Conservation (phyloP, 805 yeast genomes). For the Ogataea salicorniae region DNA sequence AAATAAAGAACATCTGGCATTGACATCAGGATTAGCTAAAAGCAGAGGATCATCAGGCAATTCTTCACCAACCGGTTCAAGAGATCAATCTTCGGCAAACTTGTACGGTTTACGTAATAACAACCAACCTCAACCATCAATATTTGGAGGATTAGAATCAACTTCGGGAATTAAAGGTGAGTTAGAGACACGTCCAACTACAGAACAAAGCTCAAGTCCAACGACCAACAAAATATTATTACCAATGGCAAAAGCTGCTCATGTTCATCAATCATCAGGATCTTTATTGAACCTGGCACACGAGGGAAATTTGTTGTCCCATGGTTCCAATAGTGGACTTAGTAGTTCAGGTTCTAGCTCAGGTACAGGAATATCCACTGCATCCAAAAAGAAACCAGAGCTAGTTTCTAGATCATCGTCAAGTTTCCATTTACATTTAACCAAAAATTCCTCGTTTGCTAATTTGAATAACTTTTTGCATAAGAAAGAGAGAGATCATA, state of each 20-base stretch:
- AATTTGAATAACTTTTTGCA: constrained; percentile 19
- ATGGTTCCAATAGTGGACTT: too few species aligned
- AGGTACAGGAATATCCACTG: neutral
- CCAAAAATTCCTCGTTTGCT: constrained; percentile 23
- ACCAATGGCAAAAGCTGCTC: neutral
- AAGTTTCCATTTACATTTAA: constrained; percentile 14
- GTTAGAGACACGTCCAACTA: too few species aligned
- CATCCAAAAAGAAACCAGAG: constrained; percentile 16
- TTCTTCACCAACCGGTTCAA: constrained; percentile 38
- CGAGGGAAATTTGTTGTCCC: too few species aligned
- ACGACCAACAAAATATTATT: neutral
- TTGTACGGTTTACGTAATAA: constrained; percentile 8
- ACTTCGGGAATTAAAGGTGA: too few species aligned
- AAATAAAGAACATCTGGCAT: constrained; percentile 11
- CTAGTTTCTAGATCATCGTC: constrained; percentile 14
- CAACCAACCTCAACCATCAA: constrained; percentile 1
- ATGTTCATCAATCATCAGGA: neutral
- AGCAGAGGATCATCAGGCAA: constrained; percentile 29
- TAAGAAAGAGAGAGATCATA: constrained; percentile 9
- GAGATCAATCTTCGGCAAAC: constrained; percentile 34
- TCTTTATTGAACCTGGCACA: too few species aligned
- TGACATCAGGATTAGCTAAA: constrained; percentile 23
- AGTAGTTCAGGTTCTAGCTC: neutral
- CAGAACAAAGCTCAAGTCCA: too few species aligned
- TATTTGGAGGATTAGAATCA: too few species aligned